Evolutionary conservation across 306 rosid genomes (phyloP).

Genomic region (Luffa acutangula): DNA sequence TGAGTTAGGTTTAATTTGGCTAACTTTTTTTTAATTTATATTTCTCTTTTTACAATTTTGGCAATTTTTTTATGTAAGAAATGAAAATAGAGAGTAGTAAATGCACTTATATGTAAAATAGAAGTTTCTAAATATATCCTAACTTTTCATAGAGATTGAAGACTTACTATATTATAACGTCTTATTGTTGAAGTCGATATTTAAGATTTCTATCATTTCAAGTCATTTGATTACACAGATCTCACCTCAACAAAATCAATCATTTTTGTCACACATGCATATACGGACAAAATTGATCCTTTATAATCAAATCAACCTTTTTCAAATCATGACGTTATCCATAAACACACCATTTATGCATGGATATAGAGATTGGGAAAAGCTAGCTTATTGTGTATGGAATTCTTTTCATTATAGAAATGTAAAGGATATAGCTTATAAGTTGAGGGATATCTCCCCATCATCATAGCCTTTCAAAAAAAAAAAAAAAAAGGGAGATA

Average conservation of each 20-base stretch:
- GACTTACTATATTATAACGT: background rate
- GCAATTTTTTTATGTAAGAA: background rate
- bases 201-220: background rate
- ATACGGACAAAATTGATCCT: background rate
- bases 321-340: background rate
- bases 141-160: background rate
- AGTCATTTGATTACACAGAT: background rate
- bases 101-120: background rate
- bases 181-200: background rate
- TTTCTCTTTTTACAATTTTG: background rate
- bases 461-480: background rate
- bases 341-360: background rate
- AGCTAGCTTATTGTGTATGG: background rate
- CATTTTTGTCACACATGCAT: background rate
- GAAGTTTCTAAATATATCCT: background rate
- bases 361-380: background rate
- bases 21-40: too few species aligned
- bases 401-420: background rate
- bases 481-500: background rate
- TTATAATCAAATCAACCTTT: background rate
- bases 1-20: too few species aligned
- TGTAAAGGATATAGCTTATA: background rate
- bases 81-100: background rate
- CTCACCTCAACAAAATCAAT: background rate
- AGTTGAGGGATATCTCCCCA: conserved; percentile 1